phyloP scores from a whole-genome alignment of 768 basidiomycete species.

The Hirschioporus abietinus region DNA sequence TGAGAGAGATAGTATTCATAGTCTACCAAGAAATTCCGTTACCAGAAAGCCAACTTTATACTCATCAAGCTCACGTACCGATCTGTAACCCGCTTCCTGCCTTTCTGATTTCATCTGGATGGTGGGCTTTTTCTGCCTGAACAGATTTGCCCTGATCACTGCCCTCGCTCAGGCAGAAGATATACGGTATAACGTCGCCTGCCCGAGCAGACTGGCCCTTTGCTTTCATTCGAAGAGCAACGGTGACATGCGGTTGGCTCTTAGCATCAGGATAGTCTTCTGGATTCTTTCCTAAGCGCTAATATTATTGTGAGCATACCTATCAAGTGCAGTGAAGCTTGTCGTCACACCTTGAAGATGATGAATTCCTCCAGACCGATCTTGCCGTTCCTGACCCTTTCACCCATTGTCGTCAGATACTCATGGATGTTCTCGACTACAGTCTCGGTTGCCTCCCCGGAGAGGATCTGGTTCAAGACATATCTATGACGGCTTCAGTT shows the following conservation, averaged over 20 bases:
- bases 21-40: slow-evolving; percentile 41
- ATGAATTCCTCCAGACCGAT: slow-evolving; percentile 91
- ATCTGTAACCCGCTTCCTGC: slow-evolving; percentile 63
- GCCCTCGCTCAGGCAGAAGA: slow-evolving; percentile 81
- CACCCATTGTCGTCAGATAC: slow-evolving; percentile 72
- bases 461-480: slow-evolving; percentile 85
- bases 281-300: slow-evolving; percentile 95
- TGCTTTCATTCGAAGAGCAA: slow-evolving; percentile 84
- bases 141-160: slow-evolving; percentile 64
- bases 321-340: slow-evolving; percentile 7
- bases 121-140: slow-evolving; percentile 87
- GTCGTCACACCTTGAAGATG: slow-evolving; percentile 74
- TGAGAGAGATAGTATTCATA: slow-evolving; percentile 87
- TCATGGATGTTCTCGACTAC: slow-evolving; percentile 93
- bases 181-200: slow-evolving; percentile 94
- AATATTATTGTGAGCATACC: slow-evolving; percentile 2
- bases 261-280: slow-evolving; percentile 97
- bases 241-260: slow-evolving; percentile 93
- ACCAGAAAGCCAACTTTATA: slow-evolving; percentile 5
- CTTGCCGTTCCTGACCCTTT: slow-evolving; percentile 71
- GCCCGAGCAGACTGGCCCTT: slow-evolving; percentile 73
- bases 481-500: slow-evolving; percentile 45
- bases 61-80: slow-evolving; percentile 40
- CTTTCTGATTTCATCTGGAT: slow-evolving; percentile 87
- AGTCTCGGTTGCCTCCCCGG: slow-evolving; percentile 83